Conservation (phyloP, 1,284 basidiomycete genomes). For the Termitomyces sp. region DNA sequence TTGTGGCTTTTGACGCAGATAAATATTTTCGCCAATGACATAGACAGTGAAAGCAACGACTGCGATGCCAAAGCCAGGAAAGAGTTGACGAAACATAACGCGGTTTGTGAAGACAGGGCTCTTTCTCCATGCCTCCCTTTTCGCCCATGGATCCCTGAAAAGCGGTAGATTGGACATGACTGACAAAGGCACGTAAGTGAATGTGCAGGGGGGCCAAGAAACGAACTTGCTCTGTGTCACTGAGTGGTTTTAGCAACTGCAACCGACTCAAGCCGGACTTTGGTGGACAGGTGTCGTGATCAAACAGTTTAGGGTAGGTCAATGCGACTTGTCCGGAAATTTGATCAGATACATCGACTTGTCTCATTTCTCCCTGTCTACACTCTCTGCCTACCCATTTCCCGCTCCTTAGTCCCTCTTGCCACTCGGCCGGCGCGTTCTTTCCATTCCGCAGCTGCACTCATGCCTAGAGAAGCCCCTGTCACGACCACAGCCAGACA, state of each 20-base stretch:
- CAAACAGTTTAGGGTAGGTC: conserved; percentile 55
- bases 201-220: neutral
- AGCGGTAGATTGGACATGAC: conserved; percentile 61
- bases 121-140: conserved; percentile 90
- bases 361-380: conserved; percentile 17
- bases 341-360: conserved; percentile 28
- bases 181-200: conserved; percentile 9
- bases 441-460: conserved; percentile 1
- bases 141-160: conserved; percentile 92
- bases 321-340: conserved; percentile 43
- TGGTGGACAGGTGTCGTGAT: conserved; percentile 30
- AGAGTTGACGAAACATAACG: conserved; percentile 81
- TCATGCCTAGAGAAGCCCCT: conserved; percentile 43
- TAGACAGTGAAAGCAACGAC: conserved; percentile 88
- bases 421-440: conserved; percentile 10
- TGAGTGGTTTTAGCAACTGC: neutral
- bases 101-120: conserved; percentile 81
- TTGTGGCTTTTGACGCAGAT: conserved; percentile 34
- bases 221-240: conserved; percentile 11
- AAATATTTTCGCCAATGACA: conserved; percentile 77
- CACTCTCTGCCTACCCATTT: conserved; percentile 21
- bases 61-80: conserved; percentile 91
- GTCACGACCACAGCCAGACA: conserved; percentile 66
- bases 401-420: conserved; percentile 3
- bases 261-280: conserved; percentile 2